Evolutionary conservation across 805 yeast species (phyloP).

Genomic region (Candida ortonii): DNA sequence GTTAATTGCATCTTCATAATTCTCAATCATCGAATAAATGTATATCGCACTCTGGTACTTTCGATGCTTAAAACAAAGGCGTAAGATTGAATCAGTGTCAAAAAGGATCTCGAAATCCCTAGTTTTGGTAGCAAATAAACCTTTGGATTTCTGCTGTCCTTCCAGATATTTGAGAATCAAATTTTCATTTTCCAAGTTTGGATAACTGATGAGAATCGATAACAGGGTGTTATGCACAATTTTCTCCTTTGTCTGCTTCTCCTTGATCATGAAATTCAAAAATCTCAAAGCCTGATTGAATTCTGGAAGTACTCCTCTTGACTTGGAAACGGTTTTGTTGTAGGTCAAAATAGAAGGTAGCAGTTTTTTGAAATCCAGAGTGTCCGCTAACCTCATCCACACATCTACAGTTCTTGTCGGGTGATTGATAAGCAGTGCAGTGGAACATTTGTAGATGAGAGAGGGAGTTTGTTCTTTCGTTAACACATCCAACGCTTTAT

Average conservation of each 20-base stretch:
- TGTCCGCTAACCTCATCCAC: constrained; percentile 62
- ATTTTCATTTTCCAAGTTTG: constrained; percentile 41
- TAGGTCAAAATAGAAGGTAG: constrained; percentile 76
- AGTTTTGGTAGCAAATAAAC: constrained; percentile 12
- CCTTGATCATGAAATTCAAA: constrained; percentile 51
- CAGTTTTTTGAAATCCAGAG: constrained; percentile 58
- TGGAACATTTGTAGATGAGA: constrained; percentile 64
- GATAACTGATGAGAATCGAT: constrained; percentile 58
- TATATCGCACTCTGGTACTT: constrained; percentile 66
- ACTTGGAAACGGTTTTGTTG: constrained; percentile 43
- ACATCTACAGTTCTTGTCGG: constrained; percentile 71
- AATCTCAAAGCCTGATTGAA: constrained; percentile 68
- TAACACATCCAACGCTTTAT: constrained; percentile 59
- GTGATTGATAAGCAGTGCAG: constrained; percentile 61
- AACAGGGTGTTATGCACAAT: constrained; percentile 69
- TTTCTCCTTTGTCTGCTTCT: constrained; percentile 39
- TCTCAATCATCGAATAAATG: constrained; percentile 63
- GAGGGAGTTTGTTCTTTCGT: constrained; percentile 45
- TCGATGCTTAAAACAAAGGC: constrained; percentile 63
- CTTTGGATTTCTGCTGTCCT: constrained; percentile 18
- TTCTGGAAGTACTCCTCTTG: constrained; percentile 35
- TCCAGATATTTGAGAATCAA: constrained; percentile 51
- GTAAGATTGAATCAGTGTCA: constrained; percentile 71
- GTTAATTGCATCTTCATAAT: constrained; percentile 77
- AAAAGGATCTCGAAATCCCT: constrained; percentile 38